phyloP scores from a whole-genome alignment of 768 basidiomycete genomes.

The Podaxis pistillaris region DNA sequence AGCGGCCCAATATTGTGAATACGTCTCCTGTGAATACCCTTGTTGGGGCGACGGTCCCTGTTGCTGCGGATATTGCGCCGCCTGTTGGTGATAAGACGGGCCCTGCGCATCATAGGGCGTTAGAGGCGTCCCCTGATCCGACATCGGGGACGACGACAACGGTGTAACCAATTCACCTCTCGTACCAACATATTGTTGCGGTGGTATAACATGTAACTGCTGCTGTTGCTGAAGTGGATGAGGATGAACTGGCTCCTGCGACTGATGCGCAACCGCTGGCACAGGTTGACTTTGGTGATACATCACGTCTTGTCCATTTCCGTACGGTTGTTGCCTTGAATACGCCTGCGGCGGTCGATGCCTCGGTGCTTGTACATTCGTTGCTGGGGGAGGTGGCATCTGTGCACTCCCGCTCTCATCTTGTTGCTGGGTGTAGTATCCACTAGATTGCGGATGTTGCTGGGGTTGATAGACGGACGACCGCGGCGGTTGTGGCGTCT shows the following conservation, averaged over 20 bases:
- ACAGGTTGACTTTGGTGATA: background rate
- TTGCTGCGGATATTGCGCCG: background rate
- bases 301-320: background rate
- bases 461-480: background rate
- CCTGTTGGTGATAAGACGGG: background rate
- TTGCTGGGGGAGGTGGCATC: background rate
- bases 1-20: slow-evolving; percentile 33
- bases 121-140: slow-evolving; percentile 15
- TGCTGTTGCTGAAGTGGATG: slow-evolving; percentile 24
- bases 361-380: background rate
- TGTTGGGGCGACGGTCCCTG: slow-evolving; percentile 11
- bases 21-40: slow-evolving; percentile 15
- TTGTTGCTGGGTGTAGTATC: slow-evolving; percentile 18
- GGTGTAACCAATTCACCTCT: slow-evolving; percentile 10
- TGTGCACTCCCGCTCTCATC: slow-evolving; percentile 17
- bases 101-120: slow-evolving; percentile 15
- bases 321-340: background rate
- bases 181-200: slow-evolving; percentile 21
- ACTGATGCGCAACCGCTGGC: slow-evolving; percentile 13
- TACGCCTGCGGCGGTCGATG: slow-evolving; percentile 3
- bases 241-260: slow-evolving; percentile 1
- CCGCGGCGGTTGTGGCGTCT: too few species aligned
- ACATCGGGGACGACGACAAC: slow-evolving; percentile 15
- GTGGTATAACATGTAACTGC: slow-evolving; percentile 29
- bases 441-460: slow-evolving; percentile 15